Percentiles rank a stretch among this genome's conserved stretches.
Conservation (phyloP, 345 rosid genomes). For the Schrenkiella parvula region DNA sequence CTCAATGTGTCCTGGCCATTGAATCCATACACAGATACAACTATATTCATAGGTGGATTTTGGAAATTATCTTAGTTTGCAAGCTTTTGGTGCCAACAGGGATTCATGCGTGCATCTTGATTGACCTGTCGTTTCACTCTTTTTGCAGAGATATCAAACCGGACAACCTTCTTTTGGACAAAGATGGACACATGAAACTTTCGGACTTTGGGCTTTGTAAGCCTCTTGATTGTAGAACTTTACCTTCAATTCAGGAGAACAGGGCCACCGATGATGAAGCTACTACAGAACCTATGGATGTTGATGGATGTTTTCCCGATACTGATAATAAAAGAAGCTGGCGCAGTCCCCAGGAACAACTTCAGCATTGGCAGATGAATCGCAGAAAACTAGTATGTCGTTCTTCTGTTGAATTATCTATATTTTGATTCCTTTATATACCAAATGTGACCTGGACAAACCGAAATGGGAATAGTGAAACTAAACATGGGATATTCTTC, state of each 20-base stretch:
- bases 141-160: slow-evolving; percentile 88
- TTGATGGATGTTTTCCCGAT: slow-evolving; percentile 74
- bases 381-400: slow-evolving; percentile 79
- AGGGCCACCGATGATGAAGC: slow-evolving; percentile 62
- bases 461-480: neutral
- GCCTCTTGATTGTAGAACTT: slow-evolving; percentile 83
- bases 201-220: slow-evolving; percentile 98
- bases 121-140: slow-evolving; percentile 7
- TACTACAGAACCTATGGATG: slow-evolving; percentile 73
- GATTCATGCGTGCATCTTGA: neutral
- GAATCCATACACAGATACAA: slow-evolving; percentile 93
- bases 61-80: slow-evolving; percentile 16
- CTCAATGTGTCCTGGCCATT: slow-evolving; percentile 91
- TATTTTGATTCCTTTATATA: neutral
- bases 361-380: slow-evolving; percentile 99
- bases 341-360: slow-evolving; percentile 89
- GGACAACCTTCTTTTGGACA: slow-evolving; percentile 92
- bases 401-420: neutral
- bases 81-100: slow-evolving; percentile 8
- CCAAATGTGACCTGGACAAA: slow-evolving; percentile 2
- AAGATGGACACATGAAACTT: slow-evolving; percentile 95
- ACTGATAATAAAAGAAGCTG: slow-evolving; percentile 72
- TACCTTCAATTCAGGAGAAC: slow-evolving; percentile 80
- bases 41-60: slow-evolving; percentile 83
- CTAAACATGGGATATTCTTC: slow-evolving; percentile 1